Percentiles rank a stretch among this genome's conserved stretches.
phyloP scores from a whole-genome alignment of 768 basidiomycete genomes.

The Sporobolomyces pararoseus region DNA sequence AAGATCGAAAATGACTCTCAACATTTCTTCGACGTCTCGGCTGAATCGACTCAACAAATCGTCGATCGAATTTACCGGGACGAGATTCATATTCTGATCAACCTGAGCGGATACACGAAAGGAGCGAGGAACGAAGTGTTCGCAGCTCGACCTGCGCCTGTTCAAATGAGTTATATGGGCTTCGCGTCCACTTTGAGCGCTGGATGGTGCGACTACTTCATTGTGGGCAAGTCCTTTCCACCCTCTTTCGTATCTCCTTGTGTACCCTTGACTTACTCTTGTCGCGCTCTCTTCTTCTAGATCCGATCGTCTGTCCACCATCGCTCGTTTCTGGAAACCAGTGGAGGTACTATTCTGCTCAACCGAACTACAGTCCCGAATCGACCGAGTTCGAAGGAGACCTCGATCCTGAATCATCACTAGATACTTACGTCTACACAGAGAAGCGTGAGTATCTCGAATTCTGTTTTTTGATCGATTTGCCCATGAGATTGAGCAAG shows the following conservation, averaged over 20 bases:
- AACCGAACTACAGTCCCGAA: not conserved
- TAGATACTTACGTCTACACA: constrained; percentile 53
- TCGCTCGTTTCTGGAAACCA: constrained; percentile 36
- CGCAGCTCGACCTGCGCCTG: constrained; percentile 55
- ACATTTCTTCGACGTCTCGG: constrained; percentile 54
- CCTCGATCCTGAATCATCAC: constrained; percentile 52
- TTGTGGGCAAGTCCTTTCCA: constrained; percentile 25
- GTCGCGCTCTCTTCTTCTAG: too few species aligned
- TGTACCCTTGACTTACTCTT: too few species aligned
- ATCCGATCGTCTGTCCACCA: constrained; percentile 54
- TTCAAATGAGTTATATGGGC: constrained; percentile 56
- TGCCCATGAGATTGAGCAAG: too few species aligned
- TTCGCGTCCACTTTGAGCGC: constrained; percentile 56
- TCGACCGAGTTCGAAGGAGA: constrained; percentile 48
- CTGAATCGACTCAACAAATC: constrained; percentile 50
- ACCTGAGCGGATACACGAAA: constrained; percentile 56
- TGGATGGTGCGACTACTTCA: constrained; percentile 46
- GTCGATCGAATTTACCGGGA: constrained; percentile 53
- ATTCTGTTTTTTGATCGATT: too few species aligned
- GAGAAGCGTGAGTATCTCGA: constrained; percentile 40
- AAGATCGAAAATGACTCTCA: constrained; percentile 53
- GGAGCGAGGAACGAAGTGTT: constrained; percentile 58
- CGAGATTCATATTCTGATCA: constrained; percentile 55
- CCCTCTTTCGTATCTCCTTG: too few species aligned
- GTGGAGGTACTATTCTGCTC: constrained; percentile 32